Conservation (phyloP, 345 rosid genomes). For the Raphanus raphanistrum region DNA sequence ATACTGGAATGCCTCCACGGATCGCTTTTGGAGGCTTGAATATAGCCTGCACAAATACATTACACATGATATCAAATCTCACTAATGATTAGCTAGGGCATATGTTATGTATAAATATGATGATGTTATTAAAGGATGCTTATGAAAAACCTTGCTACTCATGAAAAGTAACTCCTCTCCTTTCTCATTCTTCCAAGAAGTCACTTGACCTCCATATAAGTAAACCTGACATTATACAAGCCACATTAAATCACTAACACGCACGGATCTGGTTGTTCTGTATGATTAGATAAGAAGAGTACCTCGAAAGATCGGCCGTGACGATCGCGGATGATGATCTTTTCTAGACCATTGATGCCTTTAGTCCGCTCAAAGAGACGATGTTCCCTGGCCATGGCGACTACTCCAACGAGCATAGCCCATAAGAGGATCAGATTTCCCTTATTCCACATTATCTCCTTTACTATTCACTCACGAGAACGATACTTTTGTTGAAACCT, state of each 20-base stretch:
- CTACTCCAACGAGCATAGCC: conserved; percentile 24
- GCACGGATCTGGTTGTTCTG: background rate
- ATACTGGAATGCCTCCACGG: conserved; percentile 90
- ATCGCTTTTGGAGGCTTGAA: conserved; percentile 70
- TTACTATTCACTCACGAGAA: background rate
- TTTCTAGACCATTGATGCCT: conserved; percentile 74
- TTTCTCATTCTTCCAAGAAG: conserved; percentile 81
- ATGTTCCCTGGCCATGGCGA: conserved; percentile 24
- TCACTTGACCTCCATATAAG: conserved; percentile 48
- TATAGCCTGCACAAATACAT: conserved; percentile 50
- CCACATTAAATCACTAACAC: background rate
- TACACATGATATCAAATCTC: conserved; percentile 9
- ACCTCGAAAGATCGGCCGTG: conserved; percentile 75
- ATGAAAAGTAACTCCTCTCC: conserved; percentile 81
- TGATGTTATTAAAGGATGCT: background rate
- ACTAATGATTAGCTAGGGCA: background rate
- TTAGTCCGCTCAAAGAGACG: conserved; percentile 48
- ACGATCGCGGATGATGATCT: conserved; percentile 60
- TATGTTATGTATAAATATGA: background rate
- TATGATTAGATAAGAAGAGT: conserved; percentile 2
- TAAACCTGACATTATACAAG: conserved; percentile 16
- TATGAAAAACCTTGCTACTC: conserved; percentile 63
- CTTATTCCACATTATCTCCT: background rate
- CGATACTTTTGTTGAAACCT: background rate
- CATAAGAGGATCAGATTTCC: conserved; percentile 15